Base-by-base conservation (phyloP, 495 filamentous ascomycete species). In the Bryoglossum gracile region DNA sequence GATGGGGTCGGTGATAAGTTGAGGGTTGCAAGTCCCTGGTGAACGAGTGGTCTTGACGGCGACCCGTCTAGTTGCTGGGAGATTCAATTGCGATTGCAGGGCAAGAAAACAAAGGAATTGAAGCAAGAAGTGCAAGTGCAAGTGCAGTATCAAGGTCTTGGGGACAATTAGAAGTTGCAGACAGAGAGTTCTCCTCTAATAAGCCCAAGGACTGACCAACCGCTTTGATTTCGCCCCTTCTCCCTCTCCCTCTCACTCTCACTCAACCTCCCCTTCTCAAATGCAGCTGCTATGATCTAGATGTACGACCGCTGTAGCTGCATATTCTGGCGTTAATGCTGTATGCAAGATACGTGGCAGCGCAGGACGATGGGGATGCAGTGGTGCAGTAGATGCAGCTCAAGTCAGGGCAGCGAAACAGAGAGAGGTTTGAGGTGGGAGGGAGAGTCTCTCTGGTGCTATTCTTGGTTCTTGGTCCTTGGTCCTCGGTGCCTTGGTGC, bases 1-100 rank as follows among this genome's bases (percentile, higher is more conserved):
- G 36, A n/a, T 10, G 37, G 33, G 39, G 25, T 16, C 16, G 14
- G 4, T 3, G 17, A 14, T 30, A 22, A 18, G 24, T 11, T 36
- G 43, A 44, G 53, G 50, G 24, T 11, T 46, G 52, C 51, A 39
- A 36, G 48, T 26, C 32, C 46, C 37, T 21, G 14, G 3, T 46
- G 56, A 60, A 56, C 39, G 57, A 56, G 57, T 46, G 56, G n/a
- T n/a, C 46, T 37, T 14, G 53, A 55, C 53, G 48, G 26, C 53
- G 53, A 56, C 57, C 50, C 57, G 57, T 50, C 53, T 51, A 25
- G 19, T 43, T 38, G 42, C n/a, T n/a, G n/a, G n/a, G 35, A 53
- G 46, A 37, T 46, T 38, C 50, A 49, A 24, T 10, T 4, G 38
- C 37, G 6, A 23, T 24, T 13, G 21, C n/a, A 1, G 10, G 14